These are phyloP conservation scores for Amylocarpus encephaloides DNA, from an alignment of 2,329 filamentous ascomycete species.

Conservation along the genomic window DNA sequence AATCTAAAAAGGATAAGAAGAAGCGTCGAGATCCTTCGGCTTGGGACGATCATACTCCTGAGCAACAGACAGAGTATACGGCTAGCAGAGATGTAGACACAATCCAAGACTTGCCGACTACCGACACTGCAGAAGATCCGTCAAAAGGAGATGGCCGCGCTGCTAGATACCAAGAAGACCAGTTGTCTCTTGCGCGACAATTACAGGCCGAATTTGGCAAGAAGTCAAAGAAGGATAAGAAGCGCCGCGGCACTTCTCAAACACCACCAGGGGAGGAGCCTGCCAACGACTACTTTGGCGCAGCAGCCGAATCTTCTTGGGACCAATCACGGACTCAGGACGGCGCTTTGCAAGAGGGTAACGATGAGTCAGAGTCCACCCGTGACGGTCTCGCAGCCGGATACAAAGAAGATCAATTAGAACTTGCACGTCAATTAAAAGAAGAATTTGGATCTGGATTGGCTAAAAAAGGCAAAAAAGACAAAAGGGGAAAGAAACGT, in stretches of 20 bases:
- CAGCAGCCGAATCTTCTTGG: conserved; percentile 8
- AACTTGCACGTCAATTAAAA: conserved; percentile 25
- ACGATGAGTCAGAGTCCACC: conserved; percentile 1
- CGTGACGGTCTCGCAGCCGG: conserved; percentile 18
- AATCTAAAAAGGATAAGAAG: conserved; percentile 29
- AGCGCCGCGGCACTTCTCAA: conserved; percentile 20
- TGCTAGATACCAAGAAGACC: conserved; percentile 24
- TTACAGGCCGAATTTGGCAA: conserved; percentile 28
- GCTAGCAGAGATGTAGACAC: not conserved
- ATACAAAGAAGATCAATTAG: conserved; percentile 25
- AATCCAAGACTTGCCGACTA: not conserved
- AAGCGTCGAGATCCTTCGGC: conserved; percentile 22
- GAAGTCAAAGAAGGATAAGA: conserved; percentile 33
- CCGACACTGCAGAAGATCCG: not conserved
- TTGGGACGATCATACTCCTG: conserved; percentile 12
- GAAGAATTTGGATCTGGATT: conserved; percentile 26
- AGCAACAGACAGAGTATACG: not conserved
- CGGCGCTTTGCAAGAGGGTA: conserved; percentile 3
- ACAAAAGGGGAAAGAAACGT: conserved; percentile 32
- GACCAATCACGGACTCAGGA: conserved; percentile 3
- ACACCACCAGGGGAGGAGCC: conserved; percentile 18
- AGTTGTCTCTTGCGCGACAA: conserved; percentile 26
- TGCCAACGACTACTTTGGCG: conserved; percentile 17
- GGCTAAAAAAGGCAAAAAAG: conserved; percentile 39
- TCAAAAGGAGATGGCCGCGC: conserved; percentile 17